phyloP scores from a whole-genome alignment of 2,329 filamentous ascomycete species.

The Colletotrichum theobromicola region DNA sequence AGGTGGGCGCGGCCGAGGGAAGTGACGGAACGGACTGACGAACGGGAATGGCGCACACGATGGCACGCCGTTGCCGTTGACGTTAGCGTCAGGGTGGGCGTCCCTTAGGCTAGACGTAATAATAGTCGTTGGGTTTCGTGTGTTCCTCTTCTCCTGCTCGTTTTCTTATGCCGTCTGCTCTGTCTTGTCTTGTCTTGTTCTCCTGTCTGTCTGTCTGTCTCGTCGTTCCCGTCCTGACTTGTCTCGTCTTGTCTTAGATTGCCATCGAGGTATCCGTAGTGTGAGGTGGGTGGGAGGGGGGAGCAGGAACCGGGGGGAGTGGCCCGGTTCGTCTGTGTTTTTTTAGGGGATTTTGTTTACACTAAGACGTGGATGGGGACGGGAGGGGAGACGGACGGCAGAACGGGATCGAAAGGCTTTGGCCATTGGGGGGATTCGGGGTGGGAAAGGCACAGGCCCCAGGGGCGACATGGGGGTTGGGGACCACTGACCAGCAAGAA shows the following conservation, averaged over 20 bases:
- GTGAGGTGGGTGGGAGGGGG: neutral
- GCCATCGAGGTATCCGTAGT: neutral
- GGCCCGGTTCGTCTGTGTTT: neutral
- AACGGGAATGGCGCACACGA: constrained; percentile 10
- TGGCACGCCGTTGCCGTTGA: neutral
- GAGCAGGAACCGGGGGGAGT: neutral
- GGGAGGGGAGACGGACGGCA: neutral
- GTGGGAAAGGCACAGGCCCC: neutral
- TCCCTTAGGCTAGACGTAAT: neutral
- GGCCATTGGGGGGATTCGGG: neutral
- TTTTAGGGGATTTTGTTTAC: neutral
- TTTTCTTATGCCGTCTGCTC: neutral
- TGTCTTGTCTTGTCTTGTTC: neutral
- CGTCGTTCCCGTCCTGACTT: neutral
- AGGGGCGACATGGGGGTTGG: neutral
- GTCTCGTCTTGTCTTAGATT: constrained; percentile 12
- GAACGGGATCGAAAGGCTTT: neutral
- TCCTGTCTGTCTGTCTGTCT: neutral
- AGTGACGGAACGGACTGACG: neutral
- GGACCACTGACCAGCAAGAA: neutral
- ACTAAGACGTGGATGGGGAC: too few relatives aligned
- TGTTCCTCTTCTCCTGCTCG: neutral
- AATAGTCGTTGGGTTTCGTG: neutral
- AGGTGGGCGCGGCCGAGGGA: neutral
- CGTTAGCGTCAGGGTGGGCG: neutral